Percentiles rank a stretch among this genome's conserved stretches.
Evolutionary conservation across 176 grass and related monocot species (phyloP).

Genomic region (Miscanthus lutarioriparius): DNA sequence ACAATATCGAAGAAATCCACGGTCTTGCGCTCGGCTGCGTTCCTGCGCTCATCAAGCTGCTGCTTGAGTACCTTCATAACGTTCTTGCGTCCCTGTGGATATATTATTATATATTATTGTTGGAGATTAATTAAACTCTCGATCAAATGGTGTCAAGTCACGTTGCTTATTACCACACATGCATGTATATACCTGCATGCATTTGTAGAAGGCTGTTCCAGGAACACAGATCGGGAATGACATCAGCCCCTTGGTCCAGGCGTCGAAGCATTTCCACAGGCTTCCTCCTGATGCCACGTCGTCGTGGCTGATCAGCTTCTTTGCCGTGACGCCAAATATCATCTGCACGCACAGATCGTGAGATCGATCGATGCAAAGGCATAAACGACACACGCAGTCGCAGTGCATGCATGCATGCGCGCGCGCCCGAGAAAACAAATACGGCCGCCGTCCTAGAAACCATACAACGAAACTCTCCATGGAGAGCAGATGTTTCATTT

Average conservation of each 20-base stretch:
- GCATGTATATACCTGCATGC: slow-evolving; percentile 60
- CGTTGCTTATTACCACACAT: too few species aligned
- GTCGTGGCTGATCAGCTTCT: slow-evolving; percentile 21
- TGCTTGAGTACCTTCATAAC: slow-evolving; percentile 39
- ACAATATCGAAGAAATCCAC: slow-evolving; percentile 22
- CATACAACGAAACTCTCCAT: too few species aligned
- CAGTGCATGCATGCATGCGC: too few species aligned
- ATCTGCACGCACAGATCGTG: slow-evolving; percentile 31
- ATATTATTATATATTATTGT: too few species aligned
- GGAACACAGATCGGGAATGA: slow-evolving; percentile 54
- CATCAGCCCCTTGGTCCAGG: slow-evolving; percentile 43
- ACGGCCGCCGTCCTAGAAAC: too few species aligned
- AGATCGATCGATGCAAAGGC: too few species aligned
- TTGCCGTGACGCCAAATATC: slow-evolving; percentile 62
- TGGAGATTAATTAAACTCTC: too few species aligned
- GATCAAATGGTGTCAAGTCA: not conserved
- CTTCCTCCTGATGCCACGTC: not conserved
- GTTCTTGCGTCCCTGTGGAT: slow-evolving; percentile 43
- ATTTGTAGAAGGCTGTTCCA: slow-evolving; percentile 49
- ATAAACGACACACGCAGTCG: too few species aligned
- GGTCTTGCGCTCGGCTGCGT: slow-evolving; percentile 4
- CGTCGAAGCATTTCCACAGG: slow-evolving; percentile 50
- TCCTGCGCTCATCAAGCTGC: slow-evolving; percentile 35
- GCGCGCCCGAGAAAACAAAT: too few species aligned
- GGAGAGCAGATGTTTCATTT: too few species aligned